Conservation (phyloP, 345 rosid genomes). For the Jatropha curcas region DNA sequence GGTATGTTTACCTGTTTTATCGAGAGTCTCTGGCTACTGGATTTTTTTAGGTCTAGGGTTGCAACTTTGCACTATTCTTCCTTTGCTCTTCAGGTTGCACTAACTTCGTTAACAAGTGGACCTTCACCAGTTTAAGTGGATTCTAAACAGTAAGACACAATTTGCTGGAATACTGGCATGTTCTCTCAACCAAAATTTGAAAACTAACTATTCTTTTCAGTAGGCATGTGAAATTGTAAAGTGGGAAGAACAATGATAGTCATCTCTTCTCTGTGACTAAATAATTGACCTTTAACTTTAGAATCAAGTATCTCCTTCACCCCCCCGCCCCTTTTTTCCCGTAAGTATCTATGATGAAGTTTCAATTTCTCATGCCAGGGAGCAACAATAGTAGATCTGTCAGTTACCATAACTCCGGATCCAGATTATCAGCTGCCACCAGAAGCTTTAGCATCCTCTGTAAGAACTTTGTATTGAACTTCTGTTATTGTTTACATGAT, state of each 20-base stretch:
- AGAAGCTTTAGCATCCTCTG: constrained; percentile 56
- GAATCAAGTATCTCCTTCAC: neutral
- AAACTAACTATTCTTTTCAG: neutral
- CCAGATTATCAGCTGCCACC: constrained; percentile 85
- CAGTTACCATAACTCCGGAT: constrained; percentile 63
- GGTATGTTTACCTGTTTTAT: neutral
- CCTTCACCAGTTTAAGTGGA: neutral
- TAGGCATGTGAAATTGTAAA: neutral
- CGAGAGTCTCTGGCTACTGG: neutral
- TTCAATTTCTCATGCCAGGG: constrained; percentile 51
- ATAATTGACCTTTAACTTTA: no score
- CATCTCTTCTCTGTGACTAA: neutral
- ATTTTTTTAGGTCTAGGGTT: neutral
- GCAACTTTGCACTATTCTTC: neutral
- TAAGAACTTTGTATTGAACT: constrained; percentile 36
- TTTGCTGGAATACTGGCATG: neutral
- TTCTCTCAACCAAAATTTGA: neutral
- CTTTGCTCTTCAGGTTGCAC: no score
- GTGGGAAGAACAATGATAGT: neutral
- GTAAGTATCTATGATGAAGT: neutral
- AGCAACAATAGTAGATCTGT: constrained; percentile 84
- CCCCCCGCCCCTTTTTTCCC: neutral
- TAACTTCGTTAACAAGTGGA: neutral
- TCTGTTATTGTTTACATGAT: neutral
- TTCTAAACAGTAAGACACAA: neutral